Base-by-base conservation (phyloP, 1,139 yeast genomes). In the Pichia sp. region DNA sequence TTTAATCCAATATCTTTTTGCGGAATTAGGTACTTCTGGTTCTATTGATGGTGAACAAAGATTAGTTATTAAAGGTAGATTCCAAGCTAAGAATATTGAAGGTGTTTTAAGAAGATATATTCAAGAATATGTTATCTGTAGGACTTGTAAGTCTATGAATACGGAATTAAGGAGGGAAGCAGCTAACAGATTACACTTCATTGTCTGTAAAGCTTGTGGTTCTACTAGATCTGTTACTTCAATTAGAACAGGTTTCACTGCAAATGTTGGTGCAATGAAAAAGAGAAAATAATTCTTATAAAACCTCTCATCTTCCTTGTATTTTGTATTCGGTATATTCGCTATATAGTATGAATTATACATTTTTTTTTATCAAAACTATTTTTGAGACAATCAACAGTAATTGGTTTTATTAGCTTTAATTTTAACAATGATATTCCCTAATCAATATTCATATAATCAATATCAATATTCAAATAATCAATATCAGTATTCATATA, bases 191-290 rank as follows among this genome's bases (percentile, higher is more conserved):
- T 78, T 91, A 69, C 95, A 86, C 73, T 91, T 91, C 74, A 76
- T 93, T 72, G 95, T 91, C 60, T 91, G 99, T 75, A 89, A 89
- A 63, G 87, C 95, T 44, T 91, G 99, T 75, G 98, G 98, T 54
- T 86, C 96, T 38, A 82, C 96, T 43, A 82, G 96, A 71, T 88
- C 97, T 38, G 99, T 91, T 47, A 81, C 95, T 53, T 87, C 96
- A 38, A 93, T 93, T 68, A 91, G 93, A 78, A 86, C 96, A 42
- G 99, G 99, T 80, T 91, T 87, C 95, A 96, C 89, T 72, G 99
- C 98, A 53, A 83, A 87, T 66, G 79, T 83, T 63, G 84, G 87
- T 54, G 54, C 51, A 30, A 52, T 51, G 49, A 78, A 80, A 66
- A 79, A 84, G 74, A 79, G 74, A 79, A 80, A 69, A 61, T 50